Conservation (phyloP, 345 rosid species). For the Tarenaya hassleriana region DNA sequence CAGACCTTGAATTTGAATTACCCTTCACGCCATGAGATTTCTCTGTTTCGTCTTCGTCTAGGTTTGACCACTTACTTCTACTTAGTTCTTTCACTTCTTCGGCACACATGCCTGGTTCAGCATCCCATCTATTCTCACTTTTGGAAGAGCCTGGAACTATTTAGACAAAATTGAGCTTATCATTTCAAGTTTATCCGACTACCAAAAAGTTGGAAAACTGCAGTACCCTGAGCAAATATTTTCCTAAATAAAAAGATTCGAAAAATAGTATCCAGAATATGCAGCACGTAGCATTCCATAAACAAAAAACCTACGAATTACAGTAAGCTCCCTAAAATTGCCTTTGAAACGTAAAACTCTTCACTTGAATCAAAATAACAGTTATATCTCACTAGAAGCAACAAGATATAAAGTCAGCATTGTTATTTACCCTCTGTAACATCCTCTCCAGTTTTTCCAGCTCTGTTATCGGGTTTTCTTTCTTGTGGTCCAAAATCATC, state of each 20-base stretch:
- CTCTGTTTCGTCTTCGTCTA: conserved; percentile 52
- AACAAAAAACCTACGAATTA: too few species aligned
- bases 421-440: conserved; percentile 38
- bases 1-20: conserved; percentile 41
- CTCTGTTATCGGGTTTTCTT: conserved; percentile 31
- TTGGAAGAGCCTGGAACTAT: conserved; percentile 28
- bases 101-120: conserved; percentile 36
- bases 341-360: too few species aligned
- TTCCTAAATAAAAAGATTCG: too few species aligned
- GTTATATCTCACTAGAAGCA: too few species aligned
- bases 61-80: conserved; percentile 83
- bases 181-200: neutral
- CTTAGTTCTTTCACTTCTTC: conserved; percentile 57
- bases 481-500: conserved; percentile 52
- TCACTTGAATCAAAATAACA: too few species aligned
- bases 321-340: too few species aligned
- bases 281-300: too few species aligned
- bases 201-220: neutral
- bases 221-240: too few species aligned
- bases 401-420: neutral
- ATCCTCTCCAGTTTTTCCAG: conserved; percentile 26
- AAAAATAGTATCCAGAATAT: too few species aligned
- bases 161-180: conserved; percentile 2
- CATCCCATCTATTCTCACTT: conserved; percentile 41
- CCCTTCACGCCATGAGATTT: conserved; percentile 28